Evolutionary conservation across 2,329 filamentous ascomycete species (phyloP).

Genomic region (Exophiala sp.): DNA sequence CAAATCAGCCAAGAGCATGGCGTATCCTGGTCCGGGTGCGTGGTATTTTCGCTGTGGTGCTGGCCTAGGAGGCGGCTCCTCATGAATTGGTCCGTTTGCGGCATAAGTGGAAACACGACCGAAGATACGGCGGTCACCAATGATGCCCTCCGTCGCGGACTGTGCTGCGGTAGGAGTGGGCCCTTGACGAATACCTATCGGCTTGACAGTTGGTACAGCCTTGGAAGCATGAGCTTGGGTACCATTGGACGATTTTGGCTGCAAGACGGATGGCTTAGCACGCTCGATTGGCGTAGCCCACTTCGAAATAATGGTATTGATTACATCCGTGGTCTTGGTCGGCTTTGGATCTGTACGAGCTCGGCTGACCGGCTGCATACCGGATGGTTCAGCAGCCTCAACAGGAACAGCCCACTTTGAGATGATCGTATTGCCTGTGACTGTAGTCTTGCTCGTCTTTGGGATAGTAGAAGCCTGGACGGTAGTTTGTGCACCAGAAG

Average conservation of each 20-base stretch:
- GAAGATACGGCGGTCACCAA: constrained; percentile 9
- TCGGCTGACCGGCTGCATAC: not conserved
- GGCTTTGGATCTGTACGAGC: not conserved
- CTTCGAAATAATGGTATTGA: too few species aligned
- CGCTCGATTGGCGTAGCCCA: too few species aligned
- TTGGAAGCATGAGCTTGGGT: not conserved
- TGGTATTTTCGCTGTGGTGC: not conserved
- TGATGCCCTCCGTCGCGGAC: not conserved
- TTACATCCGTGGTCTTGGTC: not conserved
- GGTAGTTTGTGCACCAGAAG: not conserved
- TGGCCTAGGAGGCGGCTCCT: not conserved
- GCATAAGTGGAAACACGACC: constrained; percentile 1
- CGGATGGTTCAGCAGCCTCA: not conserved
- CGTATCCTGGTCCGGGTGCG: constrained; percentile 3
- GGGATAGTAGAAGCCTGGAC: not conserved
- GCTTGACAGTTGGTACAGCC: too few species aligned
- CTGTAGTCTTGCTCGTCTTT: not conserved
- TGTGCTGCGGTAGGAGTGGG: not conserved
- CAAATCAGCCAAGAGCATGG: not conserved
- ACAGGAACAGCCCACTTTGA: constrained; percentile 13
- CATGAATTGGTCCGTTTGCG: not conserved
- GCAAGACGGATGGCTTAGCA: not conserved
- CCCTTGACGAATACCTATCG: too few species aligned
- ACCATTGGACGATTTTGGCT: constrained; percentile 3
- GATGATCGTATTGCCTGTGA: constrained; percentile 2